Evolutionary conservation across 1,284 basidiomycete genomes (phyloP), one percentile per base, ranked within the genome.

Genomic region (Pseudozyma thailandica): DNA sequence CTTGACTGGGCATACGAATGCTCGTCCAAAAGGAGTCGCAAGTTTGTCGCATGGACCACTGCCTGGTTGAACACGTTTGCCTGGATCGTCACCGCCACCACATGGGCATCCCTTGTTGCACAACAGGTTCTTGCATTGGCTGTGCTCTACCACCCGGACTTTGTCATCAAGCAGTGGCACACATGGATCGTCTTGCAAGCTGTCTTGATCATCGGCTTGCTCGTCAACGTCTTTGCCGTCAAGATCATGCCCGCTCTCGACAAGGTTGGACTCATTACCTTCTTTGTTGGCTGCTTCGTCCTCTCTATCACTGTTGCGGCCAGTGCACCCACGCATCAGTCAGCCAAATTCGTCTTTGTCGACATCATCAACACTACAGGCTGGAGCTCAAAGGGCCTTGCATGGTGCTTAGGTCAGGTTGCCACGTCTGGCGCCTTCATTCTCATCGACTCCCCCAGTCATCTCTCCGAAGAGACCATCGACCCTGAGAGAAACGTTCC

Each of bases 21-120:
- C 15, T 62, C 60, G 2, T 62, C 60, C 49, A 48, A 62, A 38
- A 51, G 48, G 6, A 56, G 60, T 27, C 60, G 60, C 39, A 62
- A 55, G 33, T 56, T 62, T 51, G 53, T 62, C 38, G 60, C 60
- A 10, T 62, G 60, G 60, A 62, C 60, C 26, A 62, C 60, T 9
- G 60, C 60, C 10, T 62, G 60, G 60, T 49, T 62, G 38, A 62
- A 62, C 60, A 62, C 60, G 2, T 62, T 62, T 48, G 60, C 60
- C 0, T 62, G 60, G 60, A 56, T 62, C 48, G 60, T 62, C 31
- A 62, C 60, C 4, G 52, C 60, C 6, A 62, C 60, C 25, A 62
- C 60, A 0, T 62, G 60, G 60, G 52, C 60, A 2, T 62, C 60
- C 6, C 60, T 62, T 13, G 60, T 62, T 4, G 60, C 60, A 5